Evolutionary conservation across 2,329 filamentous ascomycete species (phyloP).

Genomic region (Fusarium sp.): DNA sequence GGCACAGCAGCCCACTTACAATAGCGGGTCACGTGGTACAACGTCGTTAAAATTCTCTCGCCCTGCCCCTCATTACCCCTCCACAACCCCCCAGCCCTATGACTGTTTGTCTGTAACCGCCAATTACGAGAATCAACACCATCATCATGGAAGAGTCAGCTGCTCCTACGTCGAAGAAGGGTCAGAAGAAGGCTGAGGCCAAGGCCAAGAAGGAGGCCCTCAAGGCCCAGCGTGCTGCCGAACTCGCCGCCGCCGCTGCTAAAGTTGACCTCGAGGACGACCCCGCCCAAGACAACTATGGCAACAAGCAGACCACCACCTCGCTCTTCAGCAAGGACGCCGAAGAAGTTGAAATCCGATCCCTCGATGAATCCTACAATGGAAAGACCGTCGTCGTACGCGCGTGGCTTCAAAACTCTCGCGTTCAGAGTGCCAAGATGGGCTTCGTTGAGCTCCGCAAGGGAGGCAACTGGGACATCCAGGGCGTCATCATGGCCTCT

Average conservation of each 20-base stretch:
- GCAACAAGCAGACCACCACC: slow-evolving; percentile 55
- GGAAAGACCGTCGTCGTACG: slow-evolving; percentile 80
- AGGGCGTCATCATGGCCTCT: slow-evolving; percentile 76
- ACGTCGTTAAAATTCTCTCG: no score
- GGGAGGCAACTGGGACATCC: slow-evolving; percentile 79
- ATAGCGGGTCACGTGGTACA: no score
- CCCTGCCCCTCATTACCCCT: no score
- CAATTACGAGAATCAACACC: no score
- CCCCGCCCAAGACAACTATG: slow-evolving; percentile 81
- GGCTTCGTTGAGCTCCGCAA: slow-evolving; percentile 87
- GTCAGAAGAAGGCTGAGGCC: slow-evolving; percentile 82
- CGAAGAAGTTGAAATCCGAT: slow-evolving; percentile 68
- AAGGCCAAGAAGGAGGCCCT: slow-evolving; percentile 90
- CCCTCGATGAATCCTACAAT: slow-evolving; percentile 71
- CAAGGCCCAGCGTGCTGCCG: slow-evolving; percentile 78
- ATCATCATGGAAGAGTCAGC: no score
- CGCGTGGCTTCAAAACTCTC: slow-evolving; percentile 86
- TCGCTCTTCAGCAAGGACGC: slow-evolving; percentile 65
- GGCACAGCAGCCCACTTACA: no score
- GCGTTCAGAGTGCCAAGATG: slow-evolving; percentile 91
- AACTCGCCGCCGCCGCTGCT: slow-evolving; percentile 78
- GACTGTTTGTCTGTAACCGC: no score
- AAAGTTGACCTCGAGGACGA: slow-evolving; percentile 77
- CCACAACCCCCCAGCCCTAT: no score
- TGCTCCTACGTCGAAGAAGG: slow-evolving; percentile 64